These are phyloP conservation scores for Paramecium sexaurelia DNA, from an alignment of 73 alveolate genomes.

Conservation along the genomic window DNA sequence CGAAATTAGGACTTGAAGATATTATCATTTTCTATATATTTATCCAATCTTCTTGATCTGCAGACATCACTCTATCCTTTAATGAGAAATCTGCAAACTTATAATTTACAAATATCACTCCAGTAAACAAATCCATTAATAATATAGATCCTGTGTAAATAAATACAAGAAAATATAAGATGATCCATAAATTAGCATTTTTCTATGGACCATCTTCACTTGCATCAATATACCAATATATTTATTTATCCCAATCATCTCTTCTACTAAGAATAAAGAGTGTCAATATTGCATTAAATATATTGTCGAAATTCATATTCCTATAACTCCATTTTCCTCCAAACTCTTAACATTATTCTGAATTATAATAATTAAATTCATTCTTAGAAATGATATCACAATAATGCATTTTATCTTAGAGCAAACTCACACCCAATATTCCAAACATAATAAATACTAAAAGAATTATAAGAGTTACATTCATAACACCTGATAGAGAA, in stretches of 20 bases:
- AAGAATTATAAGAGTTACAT: slow-evolving; percentile 79
- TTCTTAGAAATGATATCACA: slow-evolving; percentile 56
- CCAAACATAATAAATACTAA: slow-evolving; percentile 82
- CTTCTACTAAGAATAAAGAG: slow-evolving; percentile 83
- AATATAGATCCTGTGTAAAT: slow-evolving; percentile 87
- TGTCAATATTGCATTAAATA: slow-evolving; percentile 83
- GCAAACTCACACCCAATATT: slow-evolving; percentile 77
- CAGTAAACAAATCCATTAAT: slow-evolving; percentile 90
- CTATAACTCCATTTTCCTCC: slow-evolving; percentile 71
- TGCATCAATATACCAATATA: slow-evolving; percentile 76
- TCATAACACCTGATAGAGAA: slow-evolving; percentile 85
- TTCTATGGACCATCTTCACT: slow-evolving; percentile 63
- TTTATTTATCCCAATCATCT: slow-evolving; percentile 95
- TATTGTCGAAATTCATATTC: slow-evolving; percentile 84
- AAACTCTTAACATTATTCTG: not conserved
- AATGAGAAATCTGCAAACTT: slow-evolving; percentile 83
- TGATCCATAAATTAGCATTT: slow-evolving; percentile 44
- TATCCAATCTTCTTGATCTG: slow-evolving; percentile 76
- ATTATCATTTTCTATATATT: slow-evolving; percentile 69
- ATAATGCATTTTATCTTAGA: slow-evolving; percentile 78
- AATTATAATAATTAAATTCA: not conserved
- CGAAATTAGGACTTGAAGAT: slow-evolving; percentile 73
- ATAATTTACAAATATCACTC: slow-evolving; percentile 90
- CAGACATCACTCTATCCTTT: slow-evolving; percentile 57
- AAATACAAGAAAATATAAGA: slow-evolving; percentile 80